Conservation (phyloP, 176 grass and related monocot species). For the Poa annua region DNA sequence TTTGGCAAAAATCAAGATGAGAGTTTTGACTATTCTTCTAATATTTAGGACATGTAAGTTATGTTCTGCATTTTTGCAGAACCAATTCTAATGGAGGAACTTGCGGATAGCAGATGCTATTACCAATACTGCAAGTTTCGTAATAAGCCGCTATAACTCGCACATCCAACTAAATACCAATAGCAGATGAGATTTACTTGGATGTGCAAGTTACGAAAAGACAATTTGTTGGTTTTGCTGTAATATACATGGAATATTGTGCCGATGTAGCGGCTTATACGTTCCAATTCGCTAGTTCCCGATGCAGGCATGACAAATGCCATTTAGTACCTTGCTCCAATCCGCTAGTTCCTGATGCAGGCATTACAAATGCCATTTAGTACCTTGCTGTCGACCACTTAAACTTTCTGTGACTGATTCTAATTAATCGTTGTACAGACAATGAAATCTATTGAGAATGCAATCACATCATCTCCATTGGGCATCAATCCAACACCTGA, state of each 20-base stretch:
- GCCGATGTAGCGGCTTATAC: not conserved
- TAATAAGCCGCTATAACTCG: too few relatives aligned
- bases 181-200: not conserved
- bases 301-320: not conserved
- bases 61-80: not conserved
- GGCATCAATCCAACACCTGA: slow-evolving; percentile 88
- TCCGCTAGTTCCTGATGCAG: not conserved
- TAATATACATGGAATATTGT: not conserved
- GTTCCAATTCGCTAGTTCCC: not conserved
- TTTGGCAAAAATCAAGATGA: not conserved
- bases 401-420: slow-evolving; percentile 20
- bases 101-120: too few relatives aligned
- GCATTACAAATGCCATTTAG: not conserved
- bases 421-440: slow-evolving; percentile 50
- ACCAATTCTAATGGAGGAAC: too few relatives aligned
- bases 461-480: slow-evolving; percentile 81
- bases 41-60: not conserved
- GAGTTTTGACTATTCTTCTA: not conserved
- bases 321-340: not conserved
- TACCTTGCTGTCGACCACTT: not conserved
- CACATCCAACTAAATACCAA: too few relatives aligned
- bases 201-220: not conserved
- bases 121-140: too few relatives aligned
- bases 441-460: slow-evolving; percentile 84
- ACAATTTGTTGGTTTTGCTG: not conserved